phyloP scores from a whole-genome alignment of 768 basidiomycete genomes.

The Tremella mesenterica region DNA sequence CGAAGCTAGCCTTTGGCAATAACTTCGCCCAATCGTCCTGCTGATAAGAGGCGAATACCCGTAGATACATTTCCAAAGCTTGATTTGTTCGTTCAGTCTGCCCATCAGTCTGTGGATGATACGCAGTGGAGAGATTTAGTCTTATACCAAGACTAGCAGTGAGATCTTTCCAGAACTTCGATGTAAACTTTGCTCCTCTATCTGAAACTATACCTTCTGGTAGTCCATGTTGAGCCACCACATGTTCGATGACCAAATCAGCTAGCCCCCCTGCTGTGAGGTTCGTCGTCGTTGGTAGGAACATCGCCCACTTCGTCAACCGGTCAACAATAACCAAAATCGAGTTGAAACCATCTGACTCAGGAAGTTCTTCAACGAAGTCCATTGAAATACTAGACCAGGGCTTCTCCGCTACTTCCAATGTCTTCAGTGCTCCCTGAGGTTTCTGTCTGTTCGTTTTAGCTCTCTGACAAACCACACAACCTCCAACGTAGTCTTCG shows the following conservation, averaged over 20 bases:
- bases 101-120: conserved; percentile 42
- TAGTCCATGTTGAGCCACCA: background rate
- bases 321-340: conserved; percentile 47
- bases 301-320: conserved; percentile 48
- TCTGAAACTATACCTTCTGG: too few relatives aligned
- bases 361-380: conserved; percentile 45
- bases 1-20: background rate
- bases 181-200: too few relatives aligned
- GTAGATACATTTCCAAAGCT: conserved; percentile 4
- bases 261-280: background rate
- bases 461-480: conserved; percentile 42
- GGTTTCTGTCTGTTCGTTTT: too few relatives aligned
- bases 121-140: conserved; percentile 47
- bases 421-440: too few relatives aligned
- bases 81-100: background rate
- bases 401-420: conserved; percentile 31
- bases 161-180: too few relatives aligned
- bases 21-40: background rate
- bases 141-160: too few relatives aligned
- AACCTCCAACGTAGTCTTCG: too few relatives aligned
- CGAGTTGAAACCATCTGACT: conserved; percentile 41
- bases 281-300: conserved; percentile 45
- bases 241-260: background rate
- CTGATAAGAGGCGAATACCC: background rate
- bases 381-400: conserved; percentile 47